A percentile compares a stretch with the other conserved stretches of the same genome.
phyloP scores from a whole-genome alignment of 805 yeast species.

The Candida cerambycidarum region DNA sequence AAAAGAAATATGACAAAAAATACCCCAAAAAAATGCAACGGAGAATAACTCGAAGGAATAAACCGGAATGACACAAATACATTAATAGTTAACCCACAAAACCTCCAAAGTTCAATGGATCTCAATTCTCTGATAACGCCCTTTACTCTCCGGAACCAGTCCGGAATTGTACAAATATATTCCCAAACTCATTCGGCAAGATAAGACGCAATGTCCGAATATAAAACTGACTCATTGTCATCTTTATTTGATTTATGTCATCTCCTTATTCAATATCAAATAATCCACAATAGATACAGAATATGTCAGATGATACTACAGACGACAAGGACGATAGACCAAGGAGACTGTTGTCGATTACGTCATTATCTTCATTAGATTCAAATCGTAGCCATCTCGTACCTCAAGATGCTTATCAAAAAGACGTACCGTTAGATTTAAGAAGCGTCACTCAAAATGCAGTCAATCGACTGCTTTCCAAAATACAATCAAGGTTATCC shows the following conservation, averaged over 20 bases:
- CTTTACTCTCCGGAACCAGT: too few species aligned
- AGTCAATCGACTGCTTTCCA: constrained; percentile 17
- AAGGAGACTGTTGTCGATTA: background rate
- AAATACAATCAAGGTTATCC: constrained; percentile 20
- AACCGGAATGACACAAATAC: too few species aligned
- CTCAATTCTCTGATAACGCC: too few species aligned
- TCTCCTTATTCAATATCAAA: too few species aligned
- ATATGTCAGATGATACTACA: background rate
- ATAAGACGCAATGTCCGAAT: background rate
- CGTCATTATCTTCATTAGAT: constrained; percentile 3
- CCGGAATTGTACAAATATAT: background rate
- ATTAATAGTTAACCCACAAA: too few species aligned
- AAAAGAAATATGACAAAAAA: background rate
- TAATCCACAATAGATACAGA: too few species aligned
- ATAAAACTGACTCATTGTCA: background rate
- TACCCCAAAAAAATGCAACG: background rate
- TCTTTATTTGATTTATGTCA: too few species aligned
- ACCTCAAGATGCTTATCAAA: constrained; percentile 1
- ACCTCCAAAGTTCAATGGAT: too few species aligned
- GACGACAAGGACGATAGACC: background rate
- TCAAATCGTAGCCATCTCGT: constrained; percentile 1
- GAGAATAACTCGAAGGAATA: too few species aligned
- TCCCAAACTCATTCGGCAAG: background rate
- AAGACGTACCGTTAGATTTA: constrained; percentile 21
- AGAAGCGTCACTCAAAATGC: constrained; percentile 21